Base-by-base conservation (phyloP, 148 eudicot species). In the Pouteria glomerata region DNA sequence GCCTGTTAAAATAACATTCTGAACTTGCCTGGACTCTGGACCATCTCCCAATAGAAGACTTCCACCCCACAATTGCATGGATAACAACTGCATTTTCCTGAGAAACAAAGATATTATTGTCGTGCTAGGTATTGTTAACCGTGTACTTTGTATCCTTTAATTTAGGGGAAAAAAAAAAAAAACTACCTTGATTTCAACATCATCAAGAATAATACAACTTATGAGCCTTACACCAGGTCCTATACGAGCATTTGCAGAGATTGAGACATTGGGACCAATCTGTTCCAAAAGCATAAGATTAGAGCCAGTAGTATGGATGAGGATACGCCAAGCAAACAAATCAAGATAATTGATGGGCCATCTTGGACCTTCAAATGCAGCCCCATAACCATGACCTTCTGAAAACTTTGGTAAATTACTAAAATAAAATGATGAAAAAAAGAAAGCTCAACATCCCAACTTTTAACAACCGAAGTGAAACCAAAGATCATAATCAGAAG, bases 231-330 rank as follows among this genome's bases (percentile, higher is more conserved):
- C 93, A 75, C 90, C 93, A 47, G 93, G 82, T 77, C 88, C 90
- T 27, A 88, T 74, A 34, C 86, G 92, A 44, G 88, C 92, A 76
- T 88, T 88, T 37, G 92, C 92, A 69, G 92, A 85, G 58, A 88
- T 71, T 7, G 92, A 88, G 37, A 88, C 93, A 75, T 88, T 86
- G 45, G 93, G 93, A 74, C 93, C 93, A 44, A 88, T 84, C 92
- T 85, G 82, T 69, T 65, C 73, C 73, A 69, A 63, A 52, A 30
- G 57, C 45, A 39, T 34, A 62, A 62, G 15, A 50, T 44, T 60
- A 62, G 8, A 62, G 61, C 41, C n/a, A 68, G 10, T 71, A 59
- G 29, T 59, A 79, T 18, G 8, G 31, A 39, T 26, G 15, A 53
- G 72, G 21, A 33, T 30, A 50, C 21, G 30, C 35, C 45, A 68